Conservation (phyloP, 2,329 filamentous ascomycete genomes). For the Pseudogymnoascus sp. region DNA sequence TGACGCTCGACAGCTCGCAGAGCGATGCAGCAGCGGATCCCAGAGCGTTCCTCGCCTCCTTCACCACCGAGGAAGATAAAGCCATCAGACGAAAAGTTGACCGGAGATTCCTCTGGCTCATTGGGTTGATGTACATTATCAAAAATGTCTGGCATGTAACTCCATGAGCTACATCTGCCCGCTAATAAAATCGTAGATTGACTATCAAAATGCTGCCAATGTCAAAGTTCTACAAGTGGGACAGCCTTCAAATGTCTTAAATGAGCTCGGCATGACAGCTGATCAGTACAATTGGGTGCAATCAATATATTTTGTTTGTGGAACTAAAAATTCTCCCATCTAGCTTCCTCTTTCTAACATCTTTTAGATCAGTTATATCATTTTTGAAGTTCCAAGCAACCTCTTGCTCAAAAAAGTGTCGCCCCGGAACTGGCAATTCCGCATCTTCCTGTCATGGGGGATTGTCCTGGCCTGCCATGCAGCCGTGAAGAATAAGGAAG, state of each 20-base stretch:
- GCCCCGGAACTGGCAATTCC: constrained; percentile 30
- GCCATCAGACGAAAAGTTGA: constrained; percentile 34
- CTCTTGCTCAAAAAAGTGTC: constrained; percentile 30
- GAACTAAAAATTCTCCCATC: background rate
- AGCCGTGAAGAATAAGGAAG: constrained; percentile 31
- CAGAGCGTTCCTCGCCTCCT: constrained; percentile 29
- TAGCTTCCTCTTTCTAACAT: background rate
- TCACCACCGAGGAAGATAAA: constrained; percentile 31
- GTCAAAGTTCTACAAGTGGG: constrained; percentile 37
- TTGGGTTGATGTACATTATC: constrained; percentile 34
- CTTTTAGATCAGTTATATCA: constrained; percentile 30
- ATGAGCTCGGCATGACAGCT: constrained; percentile 31
- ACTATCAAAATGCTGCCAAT: constrained; percentile 32
- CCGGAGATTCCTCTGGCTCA: constrained; percentile 29
- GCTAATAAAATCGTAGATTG: constrained; percentile 23
- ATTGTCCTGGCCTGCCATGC: constrained; percentile 32
- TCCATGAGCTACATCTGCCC: background rate
- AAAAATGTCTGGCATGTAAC: constrained; percentile 28
- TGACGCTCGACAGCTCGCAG: constrained; percentile 11
- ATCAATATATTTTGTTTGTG: constrained; percentile 31
- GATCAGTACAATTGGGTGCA: constrained; percentile 35
- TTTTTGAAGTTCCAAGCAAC: constrained; percentile 34
- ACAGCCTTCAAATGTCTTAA: constrained; percentile 30
- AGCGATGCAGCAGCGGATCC: constrained; percentile 14
- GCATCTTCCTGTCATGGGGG: constrained; percentile 32